Evolutionary conservation across 2,329 filamentous ascomycete species (phyloP), one percentile per base, ranked within the genome.

Genomic region (Sclerotinia subarctica): DNA sequence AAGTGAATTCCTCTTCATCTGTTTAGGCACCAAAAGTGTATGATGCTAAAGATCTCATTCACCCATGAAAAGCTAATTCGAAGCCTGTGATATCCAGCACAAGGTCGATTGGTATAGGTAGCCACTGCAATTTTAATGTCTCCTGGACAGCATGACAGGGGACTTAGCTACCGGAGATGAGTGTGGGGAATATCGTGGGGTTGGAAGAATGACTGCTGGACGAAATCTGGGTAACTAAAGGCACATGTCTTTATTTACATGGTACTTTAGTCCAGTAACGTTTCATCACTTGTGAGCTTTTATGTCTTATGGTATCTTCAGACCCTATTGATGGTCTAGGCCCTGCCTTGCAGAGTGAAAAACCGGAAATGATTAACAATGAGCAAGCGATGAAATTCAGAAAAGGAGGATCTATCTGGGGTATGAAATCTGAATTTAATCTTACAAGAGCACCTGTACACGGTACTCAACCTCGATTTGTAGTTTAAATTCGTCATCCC

Each of bases 151-250:
- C 15, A 26, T 21, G 32, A 35, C 32, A 24, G n/a, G 44, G 47
- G 11, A 38, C 4, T n/a, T 35, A 57, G 53, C 53, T 38, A 57
- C 6, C 53, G 53, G 59, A 63, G 46, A 63, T 63, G 47, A 63
- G 19, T 42, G 35, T 54, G 8, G n/a, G 49, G 11, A 26, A 64
- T 13, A 54, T 26, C 62, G 24, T 54, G 47, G 35, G 24, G 49
- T 54, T 8, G 6, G 35, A 54, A n/a, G 24, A 53, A 15, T 26
- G 19, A 44, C 21, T 13, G 32, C 13, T 29, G 38, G 32, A 64
- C n/a, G 32, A 15, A 46, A 24, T 19, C 15, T 13, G 19, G 24
- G 47, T 17, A 52, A 11, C 7, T 21, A 21, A 63, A 63, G 21
- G 59, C 46, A 63, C 59, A 52, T 63, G 59, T 38, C 21, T 24